Base-by-base conservation (phyloP, 176 grass and related monocot species). In the Hordeum marinum region DNA sequence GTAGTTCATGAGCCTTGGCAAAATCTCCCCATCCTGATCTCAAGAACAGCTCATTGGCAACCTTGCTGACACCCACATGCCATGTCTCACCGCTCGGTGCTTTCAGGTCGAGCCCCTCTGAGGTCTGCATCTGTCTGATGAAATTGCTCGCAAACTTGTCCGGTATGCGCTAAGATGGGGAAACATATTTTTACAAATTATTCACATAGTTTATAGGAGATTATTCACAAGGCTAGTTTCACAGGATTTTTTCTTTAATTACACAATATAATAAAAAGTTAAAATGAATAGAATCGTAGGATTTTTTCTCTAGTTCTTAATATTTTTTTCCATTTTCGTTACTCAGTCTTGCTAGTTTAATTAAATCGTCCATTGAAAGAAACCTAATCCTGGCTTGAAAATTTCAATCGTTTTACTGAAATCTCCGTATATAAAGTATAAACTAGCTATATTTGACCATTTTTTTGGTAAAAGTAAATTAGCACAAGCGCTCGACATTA, bases 11-110 rank as follows among this genome's bases (percentile, higher is more conserved):
- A 65, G 59, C 87, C 83, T 63, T 83, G 32, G 54, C 85, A 72
- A 94, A 92, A 76, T 86, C 78, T 36, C 61, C 65, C 90, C 90
- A 94, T n/a, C 87, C 92, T 2, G 59, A 84, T 10, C 0, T 39
- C 18, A 94, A 55, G 64, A 60, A 36, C 4, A 89, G 9, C 43
- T 69, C 85, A 27, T 65, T 36, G 0, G 0, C 59, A 80, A 35
- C 40, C 68, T 76, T 86, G 25, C 7, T 13, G 6, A 83, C 11
- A 27, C 48, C 43, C 23, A 88, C 14, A 1, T 17, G 71, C 90
- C 90, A 94, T 76, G 40, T 85, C 39, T 90, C 64, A 32, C 90
- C 74, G 8, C 82, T 86, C 6, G 61, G 67, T 7, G 8, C 73
- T 85, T 80, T 83, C 5, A 94, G 82, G 25, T 84, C 76, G 32